phyloP scores from a whole-genome alignment of 257 asterid species.

The Solanum etuberosum region DNA sequence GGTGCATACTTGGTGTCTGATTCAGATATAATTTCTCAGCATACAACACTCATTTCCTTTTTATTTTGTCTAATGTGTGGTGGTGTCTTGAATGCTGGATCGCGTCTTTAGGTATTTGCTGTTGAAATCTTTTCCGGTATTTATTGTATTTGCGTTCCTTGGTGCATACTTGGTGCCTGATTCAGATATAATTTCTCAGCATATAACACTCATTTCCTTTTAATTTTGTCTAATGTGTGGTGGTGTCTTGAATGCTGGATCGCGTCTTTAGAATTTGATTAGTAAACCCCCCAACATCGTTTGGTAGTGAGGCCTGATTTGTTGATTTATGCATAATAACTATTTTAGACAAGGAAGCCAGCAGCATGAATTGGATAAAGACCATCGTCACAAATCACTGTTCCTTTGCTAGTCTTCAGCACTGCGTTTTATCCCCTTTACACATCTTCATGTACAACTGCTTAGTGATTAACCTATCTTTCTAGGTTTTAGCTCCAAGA shows the following conservation, averaged over 20 bases:
- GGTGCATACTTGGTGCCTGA: not conserved
- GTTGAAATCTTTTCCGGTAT: not conserved
- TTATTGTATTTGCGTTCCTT: not conserved
- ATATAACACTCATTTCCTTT: not conserved
- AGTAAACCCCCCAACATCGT: not conserved
- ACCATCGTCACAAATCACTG: not conserved
- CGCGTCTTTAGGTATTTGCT: slow-evolving; percentile 24
- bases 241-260: not conserved
- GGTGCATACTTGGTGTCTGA: not conserved
- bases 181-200: not conserved
- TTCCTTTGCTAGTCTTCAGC: not conserved
- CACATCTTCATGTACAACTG: not conserved
- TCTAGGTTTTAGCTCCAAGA: not conserved
- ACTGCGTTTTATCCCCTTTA: not conserved
- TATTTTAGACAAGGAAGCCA: not conserved
- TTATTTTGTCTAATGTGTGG: not conserved
- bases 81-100: not conserved
- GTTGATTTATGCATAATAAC: not conserved
- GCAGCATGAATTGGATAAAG: not conserved
- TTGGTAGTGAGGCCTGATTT: not conserved
- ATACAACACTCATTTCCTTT: not conserved
- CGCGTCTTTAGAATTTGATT: not conserved
- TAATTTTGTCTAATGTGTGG: not conserved
- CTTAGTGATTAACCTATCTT: not conserved
- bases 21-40: not conserved